A percentile compares a stretch with the other conserved stretches of the same genome.
Conservation (phyloP, 805 yeast genomes). For the Candida peoriensis region DNA sequence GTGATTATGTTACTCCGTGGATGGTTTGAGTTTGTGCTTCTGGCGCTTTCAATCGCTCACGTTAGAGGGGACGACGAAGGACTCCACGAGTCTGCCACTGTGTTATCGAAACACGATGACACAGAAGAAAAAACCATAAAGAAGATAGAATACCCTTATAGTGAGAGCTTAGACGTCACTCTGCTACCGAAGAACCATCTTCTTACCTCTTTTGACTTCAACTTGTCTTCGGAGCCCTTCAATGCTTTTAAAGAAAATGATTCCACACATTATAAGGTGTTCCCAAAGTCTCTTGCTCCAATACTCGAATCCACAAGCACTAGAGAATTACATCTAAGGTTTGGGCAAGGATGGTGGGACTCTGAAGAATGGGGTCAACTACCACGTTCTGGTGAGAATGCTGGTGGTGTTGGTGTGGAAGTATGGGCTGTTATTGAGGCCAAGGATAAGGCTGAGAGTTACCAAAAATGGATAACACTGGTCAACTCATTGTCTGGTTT, state of each 20-base stretch:
- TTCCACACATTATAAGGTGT: conserved; percentile 52
- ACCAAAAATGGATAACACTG: conserved; percentile 61
- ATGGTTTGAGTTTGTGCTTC: too few species aligned
- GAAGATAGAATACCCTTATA: conserved; percentile 34
- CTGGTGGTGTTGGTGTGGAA: conserved; percentile 97
- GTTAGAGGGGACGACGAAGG: neutral
- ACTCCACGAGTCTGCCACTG: neutral
- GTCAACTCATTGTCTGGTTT: conserved; percentile 80
- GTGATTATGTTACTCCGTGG: too few species aligned
- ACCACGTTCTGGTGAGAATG: conserved; percentile 61
- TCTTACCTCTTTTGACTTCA: conserved; percentile 67
- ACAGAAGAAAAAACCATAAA: neutral
- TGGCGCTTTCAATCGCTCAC: neutral
- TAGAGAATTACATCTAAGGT: conserved; percentile 75
- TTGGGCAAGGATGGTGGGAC: conserved; percentile 96
- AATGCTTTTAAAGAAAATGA: conserved; percentile 18
- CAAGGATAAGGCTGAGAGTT: conserved; percentile 45
- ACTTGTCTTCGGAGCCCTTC: conserved; percentile 47
- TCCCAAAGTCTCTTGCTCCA: conserved; percentile 81
- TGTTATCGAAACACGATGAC: neutral
- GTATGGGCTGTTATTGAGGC: conserved; percentile 85
- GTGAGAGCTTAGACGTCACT: conserved; percentile 55
- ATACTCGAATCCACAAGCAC: conserved; percentile 61
- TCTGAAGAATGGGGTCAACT: conserved; percentile 79
- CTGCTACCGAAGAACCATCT: conserved; percentile 74